A percentile compares a stretch with the other conserved stretches of the same genome.
Evolutionary conservation across 176 grass and related monocot genomes (phyloP).

Genomic region (Thinopyrum elongatum): DNA sequence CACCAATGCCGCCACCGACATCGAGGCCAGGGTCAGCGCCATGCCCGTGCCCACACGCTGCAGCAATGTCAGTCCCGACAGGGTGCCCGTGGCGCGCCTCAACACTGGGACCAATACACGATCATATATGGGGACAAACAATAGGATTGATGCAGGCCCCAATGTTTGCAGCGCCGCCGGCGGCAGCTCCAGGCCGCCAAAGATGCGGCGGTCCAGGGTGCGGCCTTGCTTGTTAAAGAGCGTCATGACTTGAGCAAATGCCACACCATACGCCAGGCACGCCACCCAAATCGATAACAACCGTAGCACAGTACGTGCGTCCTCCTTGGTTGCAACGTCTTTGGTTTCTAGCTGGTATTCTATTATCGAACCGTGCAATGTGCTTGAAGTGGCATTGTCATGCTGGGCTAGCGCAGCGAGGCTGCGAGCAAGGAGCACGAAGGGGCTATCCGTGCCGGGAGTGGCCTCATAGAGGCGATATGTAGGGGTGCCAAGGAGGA

Average conservation of each 20-base stretch:
- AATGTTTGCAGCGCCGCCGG: conserved; percentile 35
- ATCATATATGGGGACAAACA: conserved; percentile 44
- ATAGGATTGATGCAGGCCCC: conserved; percentile 19
- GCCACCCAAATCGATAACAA: neutral
- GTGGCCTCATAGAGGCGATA: neutral
- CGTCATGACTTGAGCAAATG: neutral
- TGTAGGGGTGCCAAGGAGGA: neutral
- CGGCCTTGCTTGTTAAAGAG: neutral
- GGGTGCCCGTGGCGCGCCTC: neutral
- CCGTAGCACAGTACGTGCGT: neutral
- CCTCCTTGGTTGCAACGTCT: neutral
- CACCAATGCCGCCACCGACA: conserved; percentile 7
- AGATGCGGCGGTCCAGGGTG: neutral
- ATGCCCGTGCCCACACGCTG: conserved; percentile 38
- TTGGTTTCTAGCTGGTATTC: neutral
- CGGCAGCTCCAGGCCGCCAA: neutral
- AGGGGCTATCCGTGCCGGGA: neutral
- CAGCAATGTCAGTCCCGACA: conserved; percentile 32
- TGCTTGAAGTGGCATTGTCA: neutral
- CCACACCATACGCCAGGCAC: neutral
- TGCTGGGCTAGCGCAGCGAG: neutral
- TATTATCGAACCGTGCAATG: neutral
- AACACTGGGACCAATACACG: neutral
- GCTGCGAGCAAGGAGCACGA: neutral
- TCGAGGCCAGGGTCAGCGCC: neutral